Base-by-base conservation (phyloP, 2,329 filamentous ascomycete genomes). In the Diaporthe sp. region DNA sequence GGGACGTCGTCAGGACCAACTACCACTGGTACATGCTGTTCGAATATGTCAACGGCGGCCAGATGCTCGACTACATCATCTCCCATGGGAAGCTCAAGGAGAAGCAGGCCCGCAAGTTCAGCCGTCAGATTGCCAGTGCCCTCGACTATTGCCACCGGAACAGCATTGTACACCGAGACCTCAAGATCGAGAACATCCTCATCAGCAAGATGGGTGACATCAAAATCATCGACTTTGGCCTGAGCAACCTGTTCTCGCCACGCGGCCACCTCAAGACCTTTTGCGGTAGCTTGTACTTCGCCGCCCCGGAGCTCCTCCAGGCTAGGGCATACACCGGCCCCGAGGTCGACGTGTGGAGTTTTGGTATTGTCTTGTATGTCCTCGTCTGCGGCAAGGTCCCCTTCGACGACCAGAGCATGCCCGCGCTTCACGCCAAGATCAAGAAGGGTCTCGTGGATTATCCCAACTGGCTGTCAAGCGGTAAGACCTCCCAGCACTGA, bases 1-100 rank as follows among this genome's bases (percentile, higher is more conserved):
- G 95, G 78, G 97, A 99, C 85, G 95, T 98, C 35, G 94, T 98
- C 73, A 93, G 96, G 74, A 98, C 97, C 68, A 96, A 97, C 81
- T 97, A 98, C 83, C 97, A 99, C 84, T 99, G 97, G 97, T 99
- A 99, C 85, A 99, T 99, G 97, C 92, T 99, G 69, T 99, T 98
- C 82, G 97, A 99, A 86, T 98, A 97, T 83, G 97, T 99, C 84
- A 98, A 99, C 82, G 97, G 97, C 64, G 97, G 97, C 25, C 97
- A 99, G 85, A 98, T 99, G 97, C 92, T 99, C 76, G 97, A 99
- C 86, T 99, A 98, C 85, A 99, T 99, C 83, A 99, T 99, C 82
- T 98, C 96, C 4, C 97, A 99, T 81, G 97, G 96, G 74, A 94
- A 97, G 81, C 88, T 99, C 77, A 98, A 98, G 88, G 97, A 99